A percentile compares a stretch with the other conserved stretches of the same genome.
Conservation (phyloP, 805 yeast species). For the Lachancea dasiensis region DNA sequence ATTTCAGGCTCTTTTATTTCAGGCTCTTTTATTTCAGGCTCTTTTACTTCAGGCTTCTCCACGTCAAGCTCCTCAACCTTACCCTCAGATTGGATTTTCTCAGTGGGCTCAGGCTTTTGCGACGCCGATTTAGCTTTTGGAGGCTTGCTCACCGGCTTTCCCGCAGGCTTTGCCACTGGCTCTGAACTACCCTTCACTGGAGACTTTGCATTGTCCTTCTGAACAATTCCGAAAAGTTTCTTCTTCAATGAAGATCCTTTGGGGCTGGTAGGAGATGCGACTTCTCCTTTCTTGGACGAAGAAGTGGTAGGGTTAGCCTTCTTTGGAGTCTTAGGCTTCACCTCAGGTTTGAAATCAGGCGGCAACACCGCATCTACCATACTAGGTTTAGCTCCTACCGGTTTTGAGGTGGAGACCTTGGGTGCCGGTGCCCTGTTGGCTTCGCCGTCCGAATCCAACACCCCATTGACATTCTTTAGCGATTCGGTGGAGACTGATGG, state of each 20-base stretch:
- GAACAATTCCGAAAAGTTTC: not conserved
- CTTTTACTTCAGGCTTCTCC: not conserved
- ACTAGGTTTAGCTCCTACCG: constrained; percentile 6
- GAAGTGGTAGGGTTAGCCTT: not conserved
- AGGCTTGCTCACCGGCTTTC: no score
- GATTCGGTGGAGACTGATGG: constrained; percentile 2
- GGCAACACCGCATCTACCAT: constrained; percentile 12
- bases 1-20: not conserved
- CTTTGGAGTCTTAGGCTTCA: not conserved
- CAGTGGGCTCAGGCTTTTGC: no score
- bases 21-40: not conserved
- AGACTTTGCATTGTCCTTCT: not conserved
- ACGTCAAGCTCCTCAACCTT: no score
- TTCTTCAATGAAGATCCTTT: constrained; percentile 4
- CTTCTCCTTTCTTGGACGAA: not conserved
- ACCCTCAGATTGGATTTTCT: no score
- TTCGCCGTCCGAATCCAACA: constrained; percentile 8
- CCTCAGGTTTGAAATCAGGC: constrained; percentile 6
- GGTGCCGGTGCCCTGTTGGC: no score
- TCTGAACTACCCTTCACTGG: not conserved
- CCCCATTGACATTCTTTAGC: constrained; percentile 8
- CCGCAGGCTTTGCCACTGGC: constrained; percentile 1
- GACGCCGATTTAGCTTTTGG: no score
- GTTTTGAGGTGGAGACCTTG: not conserved
- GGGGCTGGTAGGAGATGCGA: not conserved